Evolutionary conservation across 306 rosid genomes (phyloP).

Genomic region (Sechiopsis laciniata): DNA sequence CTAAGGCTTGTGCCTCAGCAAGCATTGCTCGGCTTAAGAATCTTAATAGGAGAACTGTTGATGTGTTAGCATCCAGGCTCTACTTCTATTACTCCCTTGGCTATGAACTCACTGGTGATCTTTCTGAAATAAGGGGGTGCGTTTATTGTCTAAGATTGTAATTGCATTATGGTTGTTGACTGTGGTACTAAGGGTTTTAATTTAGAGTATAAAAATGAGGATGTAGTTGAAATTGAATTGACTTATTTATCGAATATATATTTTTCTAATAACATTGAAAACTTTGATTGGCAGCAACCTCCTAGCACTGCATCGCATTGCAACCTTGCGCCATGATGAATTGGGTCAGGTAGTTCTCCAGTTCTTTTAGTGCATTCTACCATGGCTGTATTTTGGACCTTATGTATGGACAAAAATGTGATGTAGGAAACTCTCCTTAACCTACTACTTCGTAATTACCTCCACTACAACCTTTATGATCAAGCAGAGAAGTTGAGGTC

Average conservation of each 20-base stretch:
- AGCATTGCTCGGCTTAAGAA: slow-evolving; percentile 79
- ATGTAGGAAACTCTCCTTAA: slow-evolving; percentile 95
- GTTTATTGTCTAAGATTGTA: slow-evolving; percentile 25
- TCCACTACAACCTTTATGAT: slow-evolving; percentile 84
- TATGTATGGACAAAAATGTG: slow-evolving; percentile 28
- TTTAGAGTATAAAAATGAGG: not conserved
- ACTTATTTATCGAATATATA: not conserved
- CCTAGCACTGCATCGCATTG: slow-evolving; percentile 83
- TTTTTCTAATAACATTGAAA: not conserved
- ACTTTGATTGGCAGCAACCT: slow-evolving; percentile 53
- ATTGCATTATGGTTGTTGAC: not conserved
- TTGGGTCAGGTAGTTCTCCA: slow-evolving; percentile 81
- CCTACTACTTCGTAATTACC: slow-evolving; percentile 87
- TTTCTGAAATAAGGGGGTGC: slow-evolving; percentile 90
- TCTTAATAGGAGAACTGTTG: slow-evolving; percentile 81
- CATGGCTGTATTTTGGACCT: slow-evolving; percentile 18
- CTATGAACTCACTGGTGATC: slow-evolving; percentile 86
- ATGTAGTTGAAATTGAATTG: not conserved
- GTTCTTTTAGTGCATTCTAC: not conserved
- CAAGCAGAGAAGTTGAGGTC: slow-evolving; percentile 98
- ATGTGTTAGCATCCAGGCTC: slow-evolving; percentile 84
- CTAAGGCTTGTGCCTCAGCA: slow-evolving; percentile 81
- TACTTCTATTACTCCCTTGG: slow-evolving; percentile 82
- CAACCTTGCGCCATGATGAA: slow-evolving; percentile 95
- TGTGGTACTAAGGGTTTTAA: not conserved